Percentiles rank a stretch among this genome's conserved stretches.
Conservation (phyloP, 495 filamentous ascomycete genomes). For the Penicillium malachiteum region DNA sequence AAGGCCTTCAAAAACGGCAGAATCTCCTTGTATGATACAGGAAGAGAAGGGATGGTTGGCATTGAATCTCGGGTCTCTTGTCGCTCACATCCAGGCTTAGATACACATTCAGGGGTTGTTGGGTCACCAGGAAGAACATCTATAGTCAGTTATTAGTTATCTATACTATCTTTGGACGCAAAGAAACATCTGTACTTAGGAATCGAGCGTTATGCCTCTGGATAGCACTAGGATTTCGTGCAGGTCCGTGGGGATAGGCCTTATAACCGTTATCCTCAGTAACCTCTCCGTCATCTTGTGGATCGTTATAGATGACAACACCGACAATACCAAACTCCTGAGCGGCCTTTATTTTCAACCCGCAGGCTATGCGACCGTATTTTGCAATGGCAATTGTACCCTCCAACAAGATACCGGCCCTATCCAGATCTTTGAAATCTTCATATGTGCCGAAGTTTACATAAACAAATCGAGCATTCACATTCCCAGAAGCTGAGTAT, state of each 20-base stretch:
- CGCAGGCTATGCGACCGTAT: constrained; percentile 85
- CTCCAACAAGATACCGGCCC: constrained; percentile 69
- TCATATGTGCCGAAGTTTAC: constrained; percentile 83
- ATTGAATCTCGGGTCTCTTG: constrained; percentile 51
- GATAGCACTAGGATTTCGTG: constrained; percentile 39
- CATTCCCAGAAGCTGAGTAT: constrained; percentile 88
- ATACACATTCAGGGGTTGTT: too few species aligned
- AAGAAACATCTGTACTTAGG: too few species aligned
- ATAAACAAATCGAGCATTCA: constrained; percentile 77
- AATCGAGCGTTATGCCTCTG: too few species aligned
- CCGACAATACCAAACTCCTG: constrained; percentile 73
- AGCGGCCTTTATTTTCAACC: constrained; percentile 84
- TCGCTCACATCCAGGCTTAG: too few species aligned
- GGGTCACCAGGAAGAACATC: too few species aligned
- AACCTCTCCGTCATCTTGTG: constrained; percentile 79
- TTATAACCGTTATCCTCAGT: constrained; percentile 78
- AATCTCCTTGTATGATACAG: constrained; percentile 84
- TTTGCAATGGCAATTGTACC: constrained; percentile 86
- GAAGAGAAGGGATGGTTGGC: constrained; percentile 86
- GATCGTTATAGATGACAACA: constrained; percentile 80
- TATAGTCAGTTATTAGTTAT: too few species aligned
- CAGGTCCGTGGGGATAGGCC: constrained; percentile 84
- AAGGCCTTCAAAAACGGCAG: constrained; percentile 82
- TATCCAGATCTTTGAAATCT: constrained; percentile 80
- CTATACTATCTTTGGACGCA: too few species aligned